Percentiles rank a stretch among this genome's conserved stretches.
These are phyloP conservation scores for Mangifera indica DNA, from an alignment of 345 rosid species.

Conservation along the genomic window DNA sequence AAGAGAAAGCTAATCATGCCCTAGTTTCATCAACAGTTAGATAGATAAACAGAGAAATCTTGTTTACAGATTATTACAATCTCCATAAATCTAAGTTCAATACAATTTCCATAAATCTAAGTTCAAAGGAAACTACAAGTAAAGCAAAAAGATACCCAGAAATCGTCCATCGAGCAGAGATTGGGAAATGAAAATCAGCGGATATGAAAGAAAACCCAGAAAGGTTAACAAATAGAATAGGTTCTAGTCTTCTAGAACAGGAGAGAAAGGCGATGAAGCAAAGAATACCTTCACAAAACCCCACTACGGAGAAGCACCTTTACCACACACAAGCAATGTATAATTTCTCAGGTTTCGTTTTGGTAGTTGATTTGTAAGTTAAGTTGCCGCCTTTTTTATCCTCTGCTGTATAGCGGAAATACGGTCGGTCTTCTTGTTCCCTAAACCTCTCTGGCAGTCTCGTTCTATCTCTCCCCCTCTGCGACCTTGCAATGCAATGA, in stretches of 20 bases:
- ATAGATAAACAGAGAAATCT: background rate
- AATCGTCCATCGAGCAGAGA: constrained; percentile 3
- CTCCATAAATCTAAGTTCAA: background rate
- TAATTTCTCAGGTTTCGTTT: background rate
- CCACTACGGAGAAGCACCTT: background rate
- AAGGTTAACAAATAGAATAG: background rate
- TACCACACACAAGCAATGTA: constrained; percentile 13
- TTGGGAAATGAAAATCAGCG: background rate
- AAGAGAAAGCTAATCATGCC: background rate
- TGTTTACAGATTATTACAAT: background rate
- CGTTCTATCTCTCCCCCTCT: background rate
- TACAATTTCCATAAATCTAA: background rate
- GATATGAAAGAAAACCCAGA: background rate
- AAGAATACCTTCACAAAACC: constrained; percentile 9
- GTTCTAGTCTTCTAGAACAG: background rate
- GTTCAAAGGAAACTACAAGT: background rate
- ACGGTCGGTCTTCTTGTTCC: background rate
- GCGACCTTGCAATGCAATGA: background rate
- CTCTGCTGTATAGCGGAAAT: background rate
- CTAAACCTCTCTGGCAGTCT: background rate
- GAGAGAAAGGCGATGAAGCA: constrained; percentile 13
- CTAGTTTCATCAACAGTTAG: background rate
- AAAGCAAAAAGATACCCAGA: background rate
- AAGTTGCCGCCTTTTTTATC: background rate
- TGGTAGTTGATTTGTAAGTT: background rate